Evolutionary conservation across 192 early-diverging fungal species (phyloP), one percentile per base, ranked within the genome.

Genomic region (Linnemannia zychae): DNA sequence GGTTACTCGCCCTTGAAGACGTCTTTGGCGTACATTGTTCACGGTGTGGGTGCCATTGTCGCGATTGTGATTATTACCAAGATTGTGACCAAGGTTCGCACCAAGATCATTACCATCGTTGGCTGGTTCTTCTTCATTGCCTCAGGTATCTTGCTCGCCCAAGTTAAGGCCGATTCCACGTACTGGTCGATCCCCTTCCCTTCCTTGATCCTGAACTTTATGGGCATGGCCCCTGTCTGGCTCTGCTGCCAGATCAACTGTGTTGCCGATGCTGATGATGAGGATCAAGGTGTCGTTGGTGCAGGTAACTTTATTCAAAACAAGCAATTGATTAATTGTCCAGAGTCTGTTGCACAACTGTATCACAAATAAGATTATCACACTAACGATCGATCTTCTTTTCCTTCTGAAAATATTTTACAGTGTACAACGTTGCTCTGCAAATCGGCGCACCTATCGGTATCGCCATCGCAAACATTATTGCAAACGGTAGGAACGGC

Each of bases 381-480:
- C 24, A 22, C 36, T 67, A 63, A 63, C 31, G 17, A 3, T 9
- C 9, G 40, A n/a, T n/a, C n/a, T 44, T 44, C 3, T 44, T 44
- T 44, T 44, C 40, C 40, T 44, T 44, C n/a, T 44, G 40, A 44
- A 44, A 44, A 6, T 44, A 6, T 48, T 16, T 28, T 60, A n/a
- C n/a, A 79, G 79, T 87, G 4, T 87, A 76, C 68, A 87, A 81
- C 33, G 72, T 78, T 18, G 44, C 79, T 5, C 48, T 74, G 1
- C 86, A 87, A 72, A 77, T 87, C 2, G 86, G 86, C 20, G 76
- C 86, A 34, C 79, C 80, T 3, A 74, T 87, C 12, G 86, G 86
- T 34, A 74, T 81, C n/a, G 86, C 86, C 36, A 78, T 87, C 48
- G 66, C 80, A 24, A 82, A 80, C 44, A 81, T 81, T 20, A 63